These are phyloP conservation scores for Fusarium coicis DNA, from an alignment of 2,329 filamentous ascomycete genomes.

Conservation along the genomic window DNA sequence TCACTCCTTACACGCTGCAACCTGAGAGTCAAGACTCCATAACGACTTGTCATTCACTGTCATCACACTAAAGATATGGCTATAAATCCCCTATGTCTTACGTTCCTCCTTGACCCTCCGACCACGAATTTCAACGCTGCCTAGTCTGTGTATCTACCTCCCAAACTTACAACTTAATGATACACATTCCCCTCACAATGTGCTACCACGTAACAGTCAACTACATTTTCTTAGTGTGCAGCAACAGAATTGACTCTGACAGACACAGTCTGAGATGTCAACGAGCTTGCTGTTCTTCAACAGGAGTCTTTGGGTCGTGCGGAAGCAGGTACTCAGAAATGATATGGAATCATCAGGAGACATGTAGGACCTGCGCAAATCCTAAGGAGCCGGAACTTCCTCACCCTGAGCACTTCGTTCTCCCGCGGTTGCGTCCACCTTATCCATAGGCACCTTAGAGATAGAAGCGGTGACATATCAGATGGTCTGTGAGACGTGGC, in stretches of 20 bases:
- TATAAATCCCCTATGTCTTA: neutral
- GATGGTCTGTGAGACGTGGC: too few species aligned
- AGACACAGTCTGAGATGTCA: neutral
- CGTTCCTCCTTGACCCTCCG: neutral
- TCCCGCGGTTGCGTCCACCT: neutral
- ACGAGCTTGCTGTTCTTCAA: neutral
- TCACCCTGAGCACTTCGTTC: neutral
- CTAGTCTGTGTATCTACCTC: neutral
- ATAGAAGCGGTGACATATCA: too few species aligned
- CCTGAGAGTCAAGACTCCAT: accelerated
- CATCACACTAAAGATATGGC: neutral
- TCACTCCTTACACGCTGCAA: neutral
- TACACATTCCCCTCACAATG: neutral
- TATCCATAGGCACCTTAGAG: too few species aligned
- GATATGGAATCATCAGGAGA: neutral
- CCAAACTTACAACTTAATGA: neutral
- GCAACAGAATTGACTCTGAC: neutral
- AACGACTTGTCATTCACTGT: neutral
- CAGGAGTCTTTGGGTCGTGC: neutral
- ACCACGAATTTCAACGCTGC: neutral
- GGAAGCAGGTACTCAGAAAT: neutral
- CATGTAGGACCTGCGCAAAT: neutral
- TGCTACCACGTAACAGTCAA: constrained; percentile 3
- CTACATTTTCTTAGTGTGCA: constrained; percentile 2
- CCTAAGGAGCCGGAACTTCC: neutral